phyloP scores from a whole-genome alignment of 768 basidiomycete species.

The Mycena polygramma region DNA sequence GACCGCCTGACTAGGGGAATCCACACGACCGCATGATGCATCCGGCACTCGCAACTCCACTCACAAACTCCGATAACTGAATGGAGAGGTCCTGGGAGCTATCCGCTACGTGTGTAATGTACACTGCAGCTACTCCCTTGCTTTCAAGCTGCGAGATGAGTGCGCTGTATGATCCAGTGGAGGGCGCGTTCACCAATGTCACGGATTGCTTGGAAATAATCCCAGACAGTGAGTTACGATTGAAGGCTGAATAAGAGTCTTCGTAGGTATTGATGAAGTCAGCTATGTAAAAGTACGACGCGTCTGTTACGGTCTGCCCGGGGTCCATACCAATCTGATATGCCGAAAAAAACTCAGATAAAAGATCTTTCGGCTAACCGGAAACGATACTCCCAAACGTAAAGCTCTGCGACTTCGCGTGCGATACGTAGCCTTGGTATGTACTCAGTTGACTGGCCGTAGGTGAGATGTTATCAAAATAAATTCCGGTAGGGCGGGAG shows the following conservation, averaged over 20 bases:
- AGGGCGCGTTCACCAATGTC: constrained; percentile 20
- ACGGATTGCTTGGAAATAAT: constrained; percentile 32
- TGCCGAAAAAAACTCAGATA: not conserved
- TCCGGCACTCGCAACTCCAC: constrained; percentile 16
- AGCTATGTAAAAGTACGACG: constrained; percentile 22
- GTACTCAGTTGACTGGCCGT: constrained; percentile 6
- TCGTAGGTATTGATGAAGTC: constrained; percentile 36
- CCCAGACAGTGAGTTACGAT: constrained; percentile 13
- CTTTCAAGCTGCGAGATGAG: constrained; percentile 22
- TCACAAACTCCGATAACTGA: constrained; percentile 22
- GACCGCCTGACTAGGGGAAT: no score
- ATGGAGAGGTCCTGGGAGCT: not conserved
- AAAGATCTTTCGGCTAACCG: not conserved
- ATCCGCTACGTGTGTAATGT: constrained; percentile 17
- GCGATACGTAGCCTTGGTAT: constrained; percentile 19
- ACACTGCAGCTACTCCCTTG: constrained; percentile 26
- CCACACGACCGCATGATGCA: no score
- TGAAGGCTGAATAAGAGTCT: constrained; percentile 26
- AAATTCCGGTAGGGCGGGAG: constrained; percentile 10
- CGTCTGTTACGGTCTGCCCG: not conserved
- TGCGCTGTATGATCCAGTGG: constrained; percentile 26
- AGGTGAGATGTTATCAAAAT: constrained; percentile 22
- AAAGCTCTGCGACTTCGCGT: constrained; percentile 28
- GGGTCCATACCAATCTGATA: constrained; percentile 26
- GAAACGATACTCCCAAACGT: constrained; percentile 17